A percentile compares a stretch with the other conserved stretches of the same genome.
phyloP scores from a whole-genome alignment of 2,329 filamentous ascomycete genomes.

The Xylariaceae sp. region DNA sequence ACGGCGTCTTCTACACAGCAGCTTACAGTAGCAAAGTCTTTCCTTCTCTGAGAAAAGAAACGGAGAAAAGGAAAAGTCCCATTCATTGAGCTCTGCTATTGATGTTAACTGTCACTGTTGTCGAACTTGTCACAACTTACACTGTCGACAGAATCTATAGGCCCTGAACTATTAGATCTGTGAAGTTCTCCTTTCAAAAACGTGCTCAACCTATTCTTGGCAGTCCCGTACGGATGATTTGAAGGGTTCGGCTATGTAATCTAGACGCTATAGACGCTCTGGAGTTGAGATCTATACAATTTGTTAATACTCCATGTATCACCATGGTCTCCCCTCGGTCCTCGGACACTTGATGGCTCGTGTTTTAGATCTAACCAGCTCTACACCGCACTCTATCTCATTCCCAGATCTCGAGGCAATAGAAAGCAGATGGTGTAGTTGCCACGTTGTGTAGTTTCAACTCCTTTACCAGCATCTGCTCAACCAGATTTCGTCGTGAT shows the following conservation, averaged over 20 bases:
- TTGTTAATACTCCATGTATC: no score
- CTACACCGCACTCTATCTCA: not conserved
- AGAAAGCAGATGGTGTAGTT: not conserved
- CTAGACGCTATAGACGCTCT: no score
- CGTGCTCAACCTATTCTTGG: not conserved
- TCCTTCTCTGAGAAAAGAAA: not conserved
- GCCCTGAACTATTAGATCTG: not conserved
- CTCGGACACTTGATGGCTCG: not conserved
- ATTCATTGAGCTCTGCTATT: not conserved
- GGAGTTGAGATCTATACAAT: no score
- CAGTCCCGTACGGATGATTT: not conserved
- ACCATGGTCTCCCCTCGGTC: no score
- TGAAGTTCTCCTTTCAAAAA: not conserved
- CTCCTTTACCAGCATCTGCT: not conserved
- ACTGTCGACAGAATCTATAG: not conserved
- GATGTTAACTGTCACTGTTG: not conserved
- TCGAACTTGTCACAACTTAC: not conserved
- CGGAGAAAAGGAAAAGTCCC: not conserved
- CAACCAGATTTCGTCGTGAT: not conserved
- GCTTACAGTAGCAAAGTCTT: not conserved
- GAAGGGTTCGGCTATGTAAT: not conserved
- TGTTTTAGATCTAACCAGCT: not conserved
- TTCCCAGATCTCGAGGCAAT: not conserved
- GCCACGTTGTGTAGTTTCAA: not conserved
- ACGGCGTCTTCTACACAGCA: not conserved